Evolutionary conservation across 2,329 filamentous ascomycete species (phyloP).

Genomic region (Trichoderma koningii): DNA sequence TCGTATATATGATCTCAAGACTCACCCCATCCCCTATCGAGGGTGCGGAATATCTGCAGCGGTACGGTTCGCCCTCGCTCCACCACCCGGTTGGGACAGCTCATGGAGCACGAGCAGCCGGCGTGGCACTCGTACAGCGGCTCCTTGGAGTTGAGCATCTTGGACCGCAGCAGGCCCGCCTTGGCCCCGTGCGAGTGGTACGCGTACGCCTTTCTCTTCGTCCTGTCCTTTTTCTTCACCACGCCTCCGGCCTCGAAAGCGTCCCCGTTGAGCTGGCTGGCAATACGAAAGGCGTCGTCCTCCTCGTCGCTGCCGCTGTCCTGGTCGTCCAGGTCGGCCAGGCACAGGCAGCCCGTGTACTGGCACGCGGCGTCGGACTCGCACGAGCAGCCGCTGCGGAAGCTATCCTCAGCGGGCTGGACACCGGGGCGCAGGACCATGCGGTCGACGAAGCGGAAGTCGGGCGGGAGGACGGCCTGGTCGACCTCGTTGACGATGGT

Average conservation of each 20-base stretch:
- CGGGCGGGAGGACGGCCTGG: slow-evolving; percentile 55
- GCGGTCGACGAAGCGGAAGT: slow-evolving; percentile 69
- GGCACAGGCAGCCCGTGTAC: slow-evolving; percentile 67
- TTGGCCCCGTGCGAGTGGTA: slow-evolving; percentile 61
- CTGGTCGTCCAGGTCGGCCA: slow-evolving; percentile 61
- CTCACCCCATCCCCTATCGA: slow-evolving; percentile 73
- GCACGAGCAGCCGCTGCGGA: slow-evolving; percentile 71
- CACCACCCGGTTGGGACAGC: slow-evolving; percentile 75
- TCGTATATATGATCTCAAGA: too few relatives aligned
- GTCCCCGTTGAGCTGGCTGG: not conserved
- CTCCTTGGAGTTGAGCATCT: slow-evolving; percentile 54
- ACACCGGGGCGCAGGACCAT: slow-evolving; percentile 64
- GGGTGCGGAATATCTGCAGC: slow-evolving; percentile 76
- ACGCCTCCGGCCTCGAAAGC: slow-evolving; percentile 36
- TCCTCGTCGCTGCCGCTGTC: slow-evolving; percentile 48
- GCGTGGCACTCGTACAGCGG: slow-evolving; percentile 82
- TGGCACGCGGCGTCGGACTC: slow-evolving; percentile 63
- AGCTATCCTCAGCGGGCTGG: slow-evolving; percentile 58
- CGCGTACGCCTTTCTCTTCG: slow-evolving; percentile 53
- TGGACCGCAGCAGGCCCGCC: slow-evolving; percentile 54
- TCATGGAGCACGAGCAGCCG: slow-evolving; percentile 63
- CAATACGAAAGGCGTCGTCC: not conserved
- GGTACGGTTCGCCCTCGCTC: slow-evolving; percentile 70
- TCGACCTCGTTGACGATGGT: slow-evolving; percentile 67
- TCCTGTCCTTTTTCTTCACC: slow-evolving; percentile 30